Conservation (phyloP, 169 alveolate genomes). For the Plasmodium knowlesi region DNA sequence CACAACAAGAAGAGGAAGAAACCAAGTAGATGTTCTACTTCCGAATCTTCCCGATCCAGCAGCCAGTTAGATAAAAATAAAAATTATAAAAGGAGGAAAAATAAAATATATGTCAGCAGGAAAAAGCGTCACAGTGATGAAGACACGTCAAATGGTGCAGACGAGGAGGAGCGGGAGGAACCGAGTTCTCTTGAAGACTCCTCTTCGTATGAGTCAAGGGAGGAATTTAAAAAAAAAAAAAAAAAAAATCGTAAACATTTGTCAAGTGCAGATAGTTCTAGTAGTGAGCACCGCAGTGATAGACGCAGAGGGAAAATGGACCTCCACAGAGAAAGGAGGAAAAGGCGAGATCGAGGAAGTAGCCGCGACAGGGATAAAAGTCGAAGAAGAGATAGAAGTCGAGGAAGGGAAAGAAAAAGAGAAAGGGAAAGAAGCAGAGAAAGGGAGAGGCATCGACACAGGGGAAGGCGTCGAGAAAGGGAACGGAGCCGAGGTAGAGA, state of each 20-base stretch:
- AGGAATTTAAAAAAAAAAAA: constrained; percentile 17
- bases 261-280: not conserved
- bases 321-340: constrained; percentile 2
- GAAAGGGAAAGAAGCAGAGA: not conserved
- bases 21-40: not conserved
- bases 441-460: not conserved
- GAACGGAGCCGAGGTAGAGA: not conserved
- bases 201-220: not conserved
- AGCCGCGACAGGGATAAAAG: not conserved
- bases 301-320: constrained; percentile 3
- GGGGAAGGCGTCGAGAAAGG: not conserved
- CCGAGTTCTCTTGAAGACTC: not conserved
- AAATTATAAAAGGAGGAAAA: not conserved
- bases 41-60: not conserved
- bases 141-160: not conserved
- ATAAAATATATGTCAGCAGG: not conserved
- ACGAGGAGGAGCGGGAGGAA: not conserved
- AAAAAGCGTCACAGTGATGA: not conserved
- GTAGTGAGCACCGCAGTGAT: not conserved
- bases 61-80: not conserved
- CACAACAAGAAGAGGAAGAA: not conserved
- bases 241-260: not conserved
- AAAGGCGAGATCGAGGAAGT: not conserved
- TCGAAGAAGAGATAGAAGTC: not conserved
- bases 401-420: not conserved